Percentiles rank a stretch among this genome's conserved stretches.
These are phyloP conservation scores for Trebouxia sp. DNA, from an alignment of 139 green algal genomes.

Conservation along the genomic window DNA sequence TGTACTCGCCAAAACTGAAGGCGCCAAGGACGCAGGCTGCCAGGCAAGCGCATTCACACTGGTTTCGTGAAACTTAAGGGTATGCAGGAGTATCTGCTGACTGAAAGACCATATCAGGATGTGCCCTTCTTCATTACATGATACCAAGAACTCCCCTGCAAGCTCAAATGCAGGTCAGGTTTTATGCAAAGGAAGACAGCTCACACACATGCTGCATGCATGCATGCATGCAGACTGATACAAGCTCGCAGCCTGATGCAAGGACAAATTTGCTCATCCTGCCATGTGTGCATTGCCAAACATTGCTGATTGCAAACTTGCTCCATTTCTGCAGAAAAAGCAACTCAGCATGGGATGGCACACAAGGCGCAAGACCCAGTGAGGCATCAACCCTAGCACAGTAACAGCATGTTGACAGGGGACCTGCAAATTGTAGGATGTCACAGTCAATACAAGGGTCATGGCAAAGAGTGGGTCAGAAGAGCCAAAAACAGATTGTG, in stretches of 20 bases:
- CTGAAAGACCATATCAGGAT: conserved; percentile 70
- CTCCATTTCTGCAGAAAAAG: too few species aligned
- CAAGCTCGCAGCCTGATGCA: neutral
- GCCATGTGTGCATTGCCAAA: too few species aligned
- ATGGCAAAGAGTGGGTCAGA: too few species aligned
- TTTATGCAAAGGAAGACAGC: neutral
- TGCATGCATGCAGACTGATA: neutral
- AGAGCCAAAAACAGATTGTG: too few species aligned
- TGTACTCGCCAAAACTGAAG: conserved; percentile 62
- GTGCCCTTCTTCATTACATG: conserved; percentile 84
- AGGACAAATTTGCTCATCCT: too few species aligned
- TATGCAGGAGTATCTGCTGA: conserved; percentile 36
- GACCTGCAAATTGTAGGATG: too few species aligned
- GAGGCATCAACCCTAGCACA: too few species aligned
- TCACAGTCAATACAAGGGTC: too few species aligned
- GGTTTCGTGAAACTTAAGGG: conserved; percentile 72
- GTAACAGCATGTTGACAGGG: too few species aligned
- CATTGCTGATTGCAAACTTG: too few species aligned
- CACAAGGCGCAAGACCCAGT: too few species aligned
- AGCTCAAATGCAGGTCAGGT: neutral
- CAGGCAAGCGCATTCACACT: conserved; percentile 93
- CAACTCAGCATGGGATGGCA: too few species aligned
- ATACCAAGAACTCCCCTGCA: conserved; percentile 79
- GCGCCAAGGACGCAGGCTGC: conserved; percentile 66
- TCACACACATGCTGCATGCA: neutral